Conservation (phyloP, 805 yeast genomes). For the Candida railenensis region DNA sequence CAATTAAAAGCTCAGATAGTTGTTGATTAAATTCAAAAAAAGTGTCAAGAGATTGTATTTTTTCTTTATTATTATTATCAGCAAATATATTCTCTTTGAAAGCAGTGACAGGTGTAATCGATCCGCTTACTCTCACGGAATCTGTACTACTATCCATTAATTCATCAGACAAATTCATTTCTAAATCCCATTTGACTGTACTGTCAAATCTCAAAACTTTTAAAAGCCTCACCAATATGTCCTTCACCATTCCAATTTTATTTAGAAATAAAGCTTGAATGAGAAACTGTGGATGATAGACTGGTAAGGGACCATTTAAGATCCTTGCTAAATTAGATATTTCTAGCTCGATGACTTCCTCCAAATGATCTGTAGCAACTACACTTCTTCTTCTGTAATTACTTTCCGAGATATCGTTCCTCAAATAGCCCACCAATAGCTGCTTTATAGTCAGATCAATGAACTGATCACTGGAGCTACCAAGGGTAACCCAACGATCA, state of each 20-base stretch:
- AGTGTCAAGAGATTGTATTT: conserved; percentile 12
- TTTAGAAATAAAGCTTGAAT: conserved; percentile 72
- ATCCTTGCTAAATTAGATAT: conserved; percentile 72
- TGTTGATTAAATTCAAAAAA: conserved; percentile 37
- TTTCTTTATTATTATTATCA: background rate
- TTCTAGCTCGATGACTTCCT: conserved; percentile 18
- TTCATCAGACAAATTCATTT: conserved; percentile 20
- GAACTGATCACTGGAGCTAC: conserved; percentile 20
- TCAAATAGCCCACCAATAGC: conserved; percentile 30
- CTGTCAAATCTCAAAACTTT: conserved; percentile 44
- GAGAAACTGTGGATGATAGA: conserved; percentile 86
- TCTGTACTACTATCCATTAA: conserved; percentile 9
- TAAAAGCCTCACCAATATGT: conserved; percentile 55
- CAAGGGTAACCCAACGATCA: conserved; percentile 53
- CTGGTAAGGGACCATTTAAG: conserved; percentile 84
- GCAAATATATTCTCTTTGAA: background rate
- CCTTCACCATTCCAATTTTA: conserved; percentile 53
- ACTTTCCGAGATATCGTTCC: background rate
- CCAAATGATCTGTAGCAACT: background rate
- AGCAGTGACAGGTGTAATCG: background rate
- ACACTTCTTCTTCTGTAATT: conserved; percentile 2
- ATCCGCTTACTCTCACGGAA: background rate
- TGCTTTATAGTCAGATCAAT: conserved; percentile 55
- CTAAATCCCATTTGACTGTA: conserved; percentile 32
- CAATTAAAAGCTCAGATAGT: conserved; percentile 50